Conservation (phyloP, 2,329 filamentous ascomycete genomes). For the Pseudofabraea citricarpa region DNA sequence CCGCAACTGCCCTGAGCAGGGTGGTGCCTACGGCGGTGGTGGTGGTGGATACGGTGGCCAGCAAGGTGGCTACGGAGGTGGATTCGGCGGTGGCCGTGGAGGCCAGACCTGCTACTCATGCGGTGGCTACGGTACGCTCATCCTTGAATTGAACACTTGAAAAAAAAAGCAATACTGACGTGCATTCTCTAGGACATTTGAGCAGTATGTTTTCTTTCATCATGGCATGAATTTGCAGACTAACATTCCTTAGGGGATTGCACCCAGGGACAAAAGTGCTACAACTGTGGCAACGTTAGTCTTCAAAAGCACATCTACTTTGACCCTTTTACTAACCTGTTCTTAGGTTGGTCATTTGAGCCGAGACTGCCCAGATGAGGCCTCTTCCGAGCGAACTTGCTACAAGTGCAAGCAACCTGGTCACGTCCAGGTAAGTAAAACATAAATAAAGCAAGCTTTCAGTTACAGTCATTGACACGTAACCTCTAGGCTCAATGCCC, state of each 20-base stretch:
- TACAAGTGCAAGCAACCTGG: conserved; percentile 86
- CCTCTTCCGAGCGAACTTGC: conserved; percentile 89
- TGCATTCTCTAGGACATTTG: too few relatives aligned
- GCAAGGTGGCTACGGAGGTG: conserved; percentile 33
- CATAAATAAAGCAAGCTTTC: too few relatives aligned
- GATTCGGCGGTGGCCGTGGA: conserved; percentile 45
- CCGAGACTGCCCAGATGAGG: conserved; percentile 93
- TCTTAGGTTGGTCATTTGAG: conserved; percentile 84
- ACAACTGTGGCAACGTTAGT: conserved; percentile 94
- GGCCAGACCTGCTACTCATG: conserved; percentile 97
- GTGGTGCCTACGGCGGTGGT: conserved; percentile 43
- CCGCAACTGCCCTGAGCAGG: conserved; percentile 74
- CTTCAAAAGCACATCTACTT: conserved; percentile 40
- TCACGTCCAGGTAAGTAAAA: too few relatives aligned
- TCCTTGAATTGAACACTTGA: too few relatives aligned
- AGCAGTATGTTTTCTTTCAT: too few relatives aligned
- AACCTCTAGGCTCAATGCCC: conserved; percentile 86
- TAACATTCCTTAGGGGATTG: conserved; percentile 62
- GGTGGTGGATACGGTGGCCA: conserved; percentile 26
- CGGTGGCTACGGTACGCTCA: conserved; percentile 88
- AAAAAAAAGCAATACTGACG: too few relatives aligned
- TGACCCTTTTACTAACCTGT: conserved; percentile 1
- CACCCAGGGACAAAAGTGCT: conserved; percentile 99
- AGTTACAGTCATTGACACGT: too few relatives aligned
- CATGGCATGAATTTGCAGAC: too few relatives aligned